Conservation (phyloP, 2,329 filamentous ascomycete genomes). For the Raffaelea arxii region DNA sequence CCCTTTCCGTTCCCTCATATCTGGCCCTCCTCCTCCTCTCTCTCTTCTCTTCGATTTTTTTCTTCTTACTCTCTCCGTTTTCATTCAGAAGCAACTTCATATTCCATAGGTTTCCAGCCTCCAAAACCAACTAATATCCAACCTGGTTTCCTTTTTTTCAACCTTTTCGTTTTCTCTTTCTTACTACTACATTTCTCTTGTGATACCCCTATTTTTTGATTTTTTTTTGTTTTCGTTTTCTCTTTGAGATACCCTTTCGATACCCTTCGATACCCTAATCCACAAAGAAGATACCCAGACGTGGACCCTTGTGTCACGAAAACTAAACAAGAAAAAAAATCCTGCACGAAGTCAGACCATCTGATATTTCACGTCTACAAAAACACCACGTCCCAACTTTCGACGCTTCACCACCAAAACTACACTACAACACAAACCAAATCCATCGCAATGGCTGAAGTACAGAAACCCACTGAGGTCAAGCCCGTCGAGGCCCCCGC, state of each 20-base stretch:
- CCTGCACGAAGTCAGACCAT: slow-evolving; percentile 11
- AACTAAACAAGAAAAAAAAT: slow-evolving; percentile 2
- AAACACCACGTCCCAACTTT: neutral
- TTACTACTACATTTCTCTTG: slow-evolving; percentile 18
- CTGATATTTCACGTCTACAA: neutral
- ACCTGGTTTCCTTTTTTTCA: slow-evolving; percentile 5
- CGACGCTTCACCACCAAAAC: neutral
- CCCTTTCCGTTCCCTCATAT: slow-evolving; percentile 3
- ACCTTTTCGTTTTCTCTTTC: slow-evolving; percentile 13
- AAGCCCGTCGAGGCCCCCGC: slow-evolving; percentile 22
- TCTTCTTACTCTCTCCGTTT: slow-evolving; percentile 3
- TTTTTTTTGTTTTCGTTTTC: slow-evolving; percentile 25
- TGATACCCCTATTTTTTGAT: slow-evolving; percentile 20
- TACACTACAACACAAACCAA: slow-evolving; percentile 13
- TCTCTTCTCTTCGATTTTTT: slow-evolving; percentile 6
- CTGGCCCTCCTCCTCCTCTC: slow-evolving; percentile 10
- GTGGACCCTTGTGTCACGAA: neutral
- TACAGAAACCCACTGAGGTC: slow-evolving; percentile 49
- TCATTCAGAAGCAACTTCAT: neutral
- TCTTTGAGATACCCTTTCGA: slow-evolving; percentile 15
- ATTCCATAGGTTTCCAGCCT: neutral
- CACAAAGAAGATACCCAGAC: slow-evolving; percentile 9
- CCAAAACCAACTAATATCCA: neutral
- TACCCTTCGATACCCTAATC: slow-evolving; percentile 13
- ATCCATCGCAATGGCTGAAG: slow-evolving; percentile 58